Percentiles rank a stretch among this genome's conserved stretches.
These are phyloP conservation scores for Phytopythium chamaehyphon DNA, from an alignment of 352 stramenopile species.

Conservation along the genomic window DNA sequence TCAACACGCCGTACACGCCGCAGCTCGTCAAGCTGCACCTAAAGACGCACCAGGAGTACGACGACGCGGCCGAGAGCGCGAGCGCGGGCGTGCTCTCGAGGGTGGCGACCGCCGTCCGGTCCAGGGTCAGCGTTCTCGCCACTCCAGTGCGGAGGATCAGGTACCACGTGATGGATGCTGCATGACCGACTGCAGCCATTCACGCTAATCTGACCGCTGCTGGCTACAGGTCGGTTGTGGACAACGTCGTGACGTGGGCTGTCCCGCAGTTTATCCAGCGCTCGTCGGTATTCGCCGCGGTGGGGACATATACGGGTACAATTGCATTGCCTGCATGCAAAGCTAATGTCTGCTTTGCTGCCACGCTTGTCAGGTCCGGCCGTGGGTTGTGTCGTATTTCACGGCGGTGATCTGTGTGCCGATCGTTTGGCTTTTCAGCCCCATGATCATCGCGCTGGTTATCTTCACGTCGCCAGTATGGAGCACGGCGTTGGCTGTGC, in stretches of 20 bases:
- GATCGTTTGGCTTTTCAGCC: conserved; percentile 67
- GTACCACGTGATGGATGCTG: no score
- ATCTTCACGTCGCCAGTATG: conserved; percentile 81
- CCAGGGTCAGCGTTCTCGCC: conserved; percentile 31
- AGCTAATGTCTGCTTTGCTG: conserved; percentile 5
- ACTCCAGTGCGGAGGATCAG: conserved; percentile 47
- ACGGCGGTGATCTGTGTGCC: conserved; percentile 65
- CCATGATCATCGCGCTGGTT: conserved; percentile 69
- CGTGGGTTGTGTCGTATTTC: conserved; percentile 65
- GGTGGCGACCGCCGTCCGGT: conserved; percentile 36
- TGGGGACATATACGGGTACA: no score
- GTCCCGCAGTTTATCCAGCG: conserved; percentile 36
- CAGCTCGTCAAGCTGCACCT: conserved; percentile 82
- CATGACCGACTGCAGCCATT: no score
- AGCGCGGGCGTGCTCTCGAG: conserved; percentile 17
- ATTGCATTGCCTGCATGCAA: not conserved
- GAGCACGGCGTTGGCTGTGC: conserved; percentile 47
- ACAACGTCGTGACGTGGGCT: conserved; percentile 26
- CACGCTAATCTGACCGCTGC: not conserved
- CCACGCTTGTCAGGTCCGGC: conserved; percentile 28
- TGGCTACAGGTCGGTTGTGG: conserved; percentile 18
- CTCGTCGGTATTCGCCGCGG: conserved; percentile 33
- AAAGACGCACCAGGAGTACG: conserved; percentile 54
- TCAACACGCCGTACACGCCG: conserved; percentile 84
- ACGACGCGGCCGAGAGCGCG: conserved; percentile 27